These are phyloP conservation scores for Amanita inopinata DNA, from an alignment of 768 basidiomycete genomes.

Conservation along the genomic window DNA sequence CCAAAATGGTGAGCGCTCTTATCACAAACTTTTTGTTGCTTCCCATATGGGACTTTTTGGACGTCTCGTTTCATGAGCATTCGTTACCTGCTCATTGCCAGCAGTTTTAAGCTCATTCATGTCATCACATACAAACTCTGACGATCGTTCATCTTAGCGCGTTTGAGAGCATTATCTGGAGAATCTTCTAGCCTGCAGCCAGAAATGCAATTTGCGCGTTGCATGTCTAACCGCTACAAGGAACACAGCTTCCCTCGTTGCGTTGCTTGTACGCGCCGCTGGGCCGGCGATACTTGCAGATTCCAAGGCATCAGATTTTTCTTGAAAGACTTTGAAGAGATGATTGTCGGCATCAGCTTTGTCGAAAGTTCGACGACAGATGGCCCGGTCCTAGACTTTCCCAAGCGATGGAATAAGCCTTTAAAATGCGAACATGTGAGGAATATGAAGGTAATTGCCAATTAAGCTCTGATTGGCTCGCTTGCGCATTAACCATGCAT, in stretches of 20 bases:
- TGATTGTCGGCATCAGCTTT: constrained; percentile 61
- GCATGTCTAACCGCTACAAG: constrained; percentile 77
- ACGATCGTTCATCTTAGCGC: constrained; percentile 9
- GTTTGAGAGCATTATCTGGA: constrained; percentile 10
- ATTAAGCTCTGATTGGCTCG: neutral
- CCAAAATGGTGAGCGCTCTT: constrained; percentile 43
- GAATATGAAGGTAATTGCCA: constrained; percentile 47
- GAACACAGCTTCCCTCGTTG: constrained; percentile 69
- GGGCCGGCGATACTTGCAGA: constrained; percentile 82
- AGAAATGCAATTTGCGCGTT: constrained; percentile 70
- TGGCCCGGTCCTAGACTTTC: constrained; percentile 53
- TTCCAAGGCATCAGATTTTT: constrained; percentile 82
- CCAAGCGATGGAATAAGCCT: constrained; percentile 55
- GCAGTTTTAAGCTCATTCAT: constrained; percentile 19
- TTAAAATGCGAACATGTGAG: constrained; percentile 40
- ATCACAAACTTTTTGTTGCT: constrained; percentile 7
- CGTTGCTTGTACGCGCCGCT: constrained; percentile 76
- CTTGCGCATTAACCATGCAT: constrained; percentile 11
- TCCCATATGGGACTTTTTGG: constrained; percentile 3
- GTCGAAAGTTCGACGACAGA: constrained; percentile 53
- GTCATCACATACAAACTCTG: constrained; percentile 8
- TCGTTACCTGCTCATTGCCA: constrained; percentile 32
- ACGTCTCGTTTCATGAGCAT: constrained; percentile 2
- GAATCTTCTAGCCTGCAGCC: constrained; percentile 31
- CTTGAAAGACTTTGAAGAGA: constrained; percentile 48